These are phyloP conservation scores for Coniosporium apollinis DNA, from an alignment of 495 filamentous ascomycete genomes.

Conservation along the genomic window DNA sequence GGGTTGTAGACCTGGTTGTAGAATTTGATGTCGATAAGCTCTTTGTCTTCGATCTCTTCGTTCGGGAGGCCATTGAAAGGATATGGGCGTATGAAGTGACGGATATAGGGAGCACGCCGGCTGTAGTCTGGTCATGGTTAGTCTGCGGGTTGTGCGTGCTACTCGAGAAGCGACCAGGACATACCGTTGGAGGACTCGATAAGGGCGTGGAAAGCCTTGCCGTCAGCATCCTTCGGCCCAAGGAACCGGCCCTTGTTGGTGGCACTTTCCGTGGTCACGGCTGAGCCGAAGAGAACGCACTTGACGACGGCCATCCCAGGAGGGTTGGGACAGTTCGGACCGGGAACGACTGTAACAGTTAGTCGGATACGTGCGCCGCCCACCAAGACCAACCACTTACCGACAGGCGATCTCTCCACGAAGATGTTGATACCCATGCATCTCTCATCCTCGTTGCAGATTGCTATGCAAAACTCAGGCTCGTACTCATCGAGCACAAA, in stretches of 20 bases:
- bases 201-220: conserved; percentile 8
- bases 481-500: conserved; percentile 10
- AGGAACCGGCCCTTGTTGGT: conserved; percentile 10
- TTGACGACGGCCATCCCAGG: conserved; percentile 8
- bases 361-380: no score
- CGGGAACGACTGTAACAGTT: no score
- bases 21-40: conserved; percentile 2
- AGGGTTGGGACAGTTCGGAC: conserved; percentile 8
- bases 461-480: conserved; percentile 5
- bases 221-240: neutral
- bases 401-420: no score
- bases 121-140: neutral
- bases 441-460: conserved; percentile 7
- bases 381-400: no score
- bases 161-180: neutral
- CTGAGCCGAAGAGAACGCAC: conserved; percentile 9
- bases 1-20: conserved; percentile 1
- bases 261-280: conserved; percentile 5
- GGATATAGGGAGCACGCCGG: no score
- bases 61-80: no score
- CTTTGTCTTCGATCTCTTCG: no score
- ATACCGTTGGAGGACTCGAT: conserved; percentile 7
- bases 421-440: conserved; percentile 12
- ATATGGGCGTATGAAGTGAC: no score
- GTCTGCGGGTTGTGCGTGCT: neutral